Evolutionary conservation across 306 rosid species (phyloP), one percentile per base, ranked within the genome.

Genomic region (Parietaria judaica): DNA sequence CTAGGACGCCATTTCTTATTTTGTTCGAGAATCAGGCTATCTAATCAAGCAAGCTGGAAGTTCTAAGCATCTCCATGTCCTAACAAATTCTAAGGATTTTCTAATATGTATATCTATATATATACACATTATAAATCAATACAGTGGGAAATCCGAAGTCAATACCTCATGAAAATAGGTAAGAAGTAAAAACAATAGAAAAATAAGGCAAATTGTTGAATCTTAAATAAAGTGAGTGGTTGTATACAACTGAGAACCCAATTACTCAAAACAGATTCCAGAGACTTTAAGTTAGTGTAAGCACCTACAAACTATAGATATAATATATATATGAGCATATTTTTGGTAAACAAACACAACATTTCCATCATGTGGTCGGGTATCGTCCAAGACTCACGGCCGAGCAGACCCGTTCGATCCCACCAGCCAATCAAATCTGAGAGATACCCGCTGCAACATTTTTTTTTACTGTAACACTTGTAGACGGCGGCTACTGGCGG

Each of bases 391-490:
- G 71, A 67, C 63, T 73, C 63, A 49, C 58, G 17, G 68, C 78
- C 71, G 73, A 56, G 73, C 67, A 73, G 57, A 64, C 66, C 79
- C 70, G 69, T 68, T 70, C 65, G 64, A 56, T 66, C 49, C 68
- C 80, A 53, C 58, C 80, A 15, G 65, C 70, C 8, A 3, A 11
- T 52, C 54, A 53, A 54, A 64, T 41, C 83, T 56, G 54, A 41
- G 31, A 11, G 37, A 31, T 70, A 41, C 68, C 63, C 64, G 48
- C 81, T 66, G 57, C n/a, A 78, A 43, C 47, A 60, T n/a, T 44
- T 38, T 57, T 38, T 57, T 23, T 17, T 44, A 57, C 48, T 35
- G 36, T 9, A 37, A 16, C 45, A 41, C 6, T 49, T n/a, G 15
- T 37, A 44, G 76, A 68, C 58, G 53, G 71, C 54, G 47, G 69